These are phyloP conservation scores for Penicillium olsonii DNA, from an alignment of 2,329 filamentous ascomycete species.

Conservation along the genomic window DNA sequence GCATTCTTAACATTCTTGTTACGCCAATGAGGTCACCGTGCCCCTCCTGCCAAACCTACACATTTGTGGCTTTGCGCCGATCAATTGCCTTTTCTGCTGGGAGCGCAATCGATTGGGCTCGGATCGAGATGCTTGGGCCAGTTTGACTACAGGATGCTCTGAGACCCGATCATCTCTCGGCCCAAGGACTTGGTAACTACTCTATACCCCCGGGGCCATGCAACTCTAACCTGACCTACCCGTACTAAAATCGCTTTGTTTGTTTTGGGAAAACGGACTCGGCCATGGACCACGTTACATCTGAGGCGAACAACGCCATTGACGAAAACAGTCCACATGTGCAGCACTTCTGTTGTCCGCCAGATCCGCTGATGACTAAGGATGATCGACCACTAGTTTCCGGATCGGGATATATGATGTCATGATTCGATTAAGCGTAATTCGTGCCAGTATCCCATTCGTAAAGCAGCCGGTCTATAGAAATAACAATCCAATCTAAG, in stretches of 20 bases:
- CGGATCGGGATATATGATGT: conserved; percentile 2
- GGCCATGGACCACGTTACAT: neutral
- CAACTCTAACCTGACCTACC: neutral
- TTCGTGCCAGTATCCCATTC: conserved; percentile 18
- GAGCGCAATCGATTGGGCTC: too few relatives aligned
- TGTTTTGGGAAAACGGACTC: too few relatives aligned
- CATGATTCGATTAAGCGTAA: conserved; percentile 4
- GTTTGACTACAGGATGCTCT: too few relatives aligned
- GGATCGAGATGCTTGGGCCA: too few relatives aligned
- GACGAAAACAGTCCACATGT: neutral
- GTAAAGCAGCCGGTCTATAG: conserved; percentile 4
- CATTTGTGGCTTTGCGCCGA: neutral
- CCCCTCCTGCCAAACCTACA: neutral
- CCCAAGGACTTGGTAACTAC: conserved; percentile 1
- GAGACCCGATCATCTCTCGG: neutral
- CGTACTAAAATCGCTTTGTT: neutral
- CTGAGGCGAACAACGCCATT: conserved; percentile 4
- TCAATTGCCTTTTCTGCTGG: neutral
- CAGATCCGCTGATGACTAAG: conserved; percentile 1
- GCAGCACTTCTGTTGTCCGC: too few relatives aligned
- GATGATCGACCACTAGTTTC: neutral
- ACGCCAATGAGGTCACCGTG: conserved; percentile 8
- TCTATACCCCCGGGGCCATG: neutral
- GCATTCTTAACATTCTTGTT: neutral
- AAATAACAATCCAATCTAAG: conserved; percentile 15